Base-by-base conservation (phyloP, 495 filamentous ascomycete genomes). In the Sabuloglossum arenarium region DNA sequence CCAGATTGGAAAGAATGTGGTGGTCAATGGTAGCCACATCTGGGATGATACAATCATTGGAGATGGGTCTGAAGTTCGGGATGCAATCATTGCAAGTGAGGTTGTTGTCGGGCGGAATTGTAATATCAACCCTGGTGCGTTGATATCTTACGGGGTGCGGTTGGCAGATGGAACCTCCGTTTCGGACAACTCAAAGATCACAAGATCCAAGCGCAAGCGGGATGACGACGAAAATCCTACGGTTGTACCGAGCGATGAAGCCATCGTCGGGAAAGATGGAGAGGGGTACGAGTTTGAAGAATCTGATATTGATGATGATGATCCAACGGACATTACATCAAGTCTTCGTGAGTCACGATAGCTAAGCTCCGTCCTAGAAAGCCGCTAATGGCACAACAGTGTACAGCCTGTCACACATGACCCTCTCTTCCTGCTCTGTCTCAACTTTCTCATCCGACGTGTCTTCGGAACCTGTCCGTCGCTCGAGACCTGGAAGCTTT, bases 1-100 rank as follows among this genome's bases (percentile, higher is more conserved):
- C 68, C 76, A 77, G 60, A 87, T 99, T 59, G 91, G 93, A 25
- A 82, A 76, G 57, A 82, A 90, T 60, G 88, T 89, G 27, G 75
- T 67, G 42, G 79, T 99, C 59, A 74, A 84, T 23, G 74, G 84
- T 61, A 84, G 88, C 11, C 90, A 91, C 62, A 81, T 99, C 60
- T 99, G 93, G 91, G 87, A 96, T 59, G 74, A 82, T 61, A 80
- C 79, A 3, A 73, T 75, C 3, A 79, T 99, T 61, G 80, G 75
- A 0, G 86, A 96, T 64, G 79, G 77, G 6, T 72, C 80, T 10
- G 74, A 73, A n/a, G 68, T 96, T 16, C 69, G 74, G 12, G 77
- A 77, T 56, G 82, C 88, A 8, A 80, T 99, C 30, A 69, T 97
- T 55, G 91, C 86, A 5, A 76, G 78, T 62, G 75, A 73, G 16